Conservation (phyloP, 345 rosid species). For the Melaleuca quinquenervia region DNA sequence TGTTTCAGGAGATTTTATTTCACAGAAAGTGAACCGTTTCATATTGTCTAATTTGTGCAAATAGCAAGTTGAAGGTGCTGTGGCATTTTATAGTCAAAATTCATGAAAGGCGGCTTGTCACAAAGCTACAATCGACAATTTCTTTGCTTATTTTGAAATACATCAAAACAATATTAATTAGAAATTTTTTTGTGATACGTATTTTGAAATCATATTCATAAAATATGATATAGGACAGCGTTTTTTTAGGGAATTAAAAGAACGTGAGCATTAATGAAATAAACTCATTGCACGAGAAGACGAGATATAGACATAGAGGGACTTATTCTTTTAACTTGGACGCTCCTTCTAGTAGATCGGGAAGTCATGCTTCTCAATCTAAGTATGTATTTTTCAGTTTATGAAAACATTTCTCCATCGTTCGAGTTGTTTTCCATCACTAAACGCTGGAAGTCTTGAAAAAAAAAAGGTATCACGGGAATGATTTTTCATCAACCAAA, state of each 20-base stretch:
- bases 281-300: background rate
- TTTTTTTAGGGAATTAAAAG: background rate
- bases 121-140: background rate
- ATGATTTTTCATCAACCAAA: background rate
- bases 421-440: no score
- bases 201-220: background rate
- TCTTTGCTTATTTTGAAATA: background rate
- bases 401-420: no score
- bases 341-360: background rate
- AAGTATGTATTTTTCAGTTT: no score
- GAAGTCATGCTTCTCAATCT: no score
- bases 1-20: background rate
- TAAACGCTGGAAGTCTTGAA: no score
- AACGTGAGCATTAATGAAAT: background rate
- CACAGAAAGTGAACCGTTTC: background rate
- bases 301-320: background rate
- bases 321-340: background rate
- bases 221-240: background rate
- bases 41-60: background rate
- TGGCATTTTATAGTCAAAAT: background rate
- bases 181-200: background rate
- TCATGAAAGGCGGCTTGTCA: background rate
- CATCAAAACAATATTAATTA: background rate
- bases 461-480: background rate
- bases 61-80: background rate